Base-by-base conservation (phyloP, 768 basidiomycete genomes). In the Mycena maculata region DNA sequence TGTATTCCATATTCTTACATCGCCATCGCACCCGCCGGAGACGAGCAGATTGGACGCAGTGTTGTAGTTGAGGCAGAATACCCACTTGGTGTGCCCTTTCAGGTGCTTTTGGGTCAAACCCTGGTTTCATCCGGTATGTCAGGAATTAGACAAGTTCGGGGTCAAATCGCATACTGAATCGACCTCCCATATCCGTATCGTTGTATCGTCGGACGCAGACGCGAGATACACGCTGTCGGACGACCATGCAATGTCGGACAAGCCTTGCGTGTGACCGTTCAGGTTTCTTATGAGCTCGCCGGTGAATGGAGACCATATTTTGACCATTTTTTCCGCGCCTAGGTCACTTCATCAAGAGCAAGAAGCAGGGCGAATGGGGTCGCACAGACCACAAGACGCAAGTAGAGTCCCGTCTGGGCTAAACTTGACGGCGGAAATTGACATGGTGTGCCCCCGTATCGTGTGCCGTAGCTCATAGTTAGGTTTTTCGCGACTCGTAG, bases 21-120 rank as follows among this genome's bases (percentile, higher is more conserved):
- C 94, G 53, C 96, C 95, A 67, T 98, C 97, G 74, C 94, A 96
- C 0, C 92, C 91, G 10, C 97, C 97, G 15, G 94, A 96, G 8
- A 95, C 97, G 47, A 98, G 85, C 23, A 98, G 82, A 68, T 95
- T 95, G 9, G 93, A 93, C 28, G 92, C 85, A 1, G 90, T 88
- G 75, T 95, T 96, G 78, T 95, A 98, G 72, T 96, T 95, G 16
- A 99, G 83, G 74, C 94, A 96, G 74, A 98, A 95, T 3, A 99
- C 95, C 76, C 88, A 92, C 72, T 90, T 94, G 6, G 92, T 86
- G 74, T 99, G 97, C 0, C 93, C 93, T 66, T 87, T 90, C 16
- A 98, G 82, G 8, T 84, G 81, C 75, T 92, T 92, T 33, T 87
- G 86, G 3, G 89, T 90, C 25, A 90, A 71, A 11, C 93, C 92